Conservation (phyloP, 2,329 filamentous ascomycete genomes). For the Ceratocystis lukuohia region DNA sequence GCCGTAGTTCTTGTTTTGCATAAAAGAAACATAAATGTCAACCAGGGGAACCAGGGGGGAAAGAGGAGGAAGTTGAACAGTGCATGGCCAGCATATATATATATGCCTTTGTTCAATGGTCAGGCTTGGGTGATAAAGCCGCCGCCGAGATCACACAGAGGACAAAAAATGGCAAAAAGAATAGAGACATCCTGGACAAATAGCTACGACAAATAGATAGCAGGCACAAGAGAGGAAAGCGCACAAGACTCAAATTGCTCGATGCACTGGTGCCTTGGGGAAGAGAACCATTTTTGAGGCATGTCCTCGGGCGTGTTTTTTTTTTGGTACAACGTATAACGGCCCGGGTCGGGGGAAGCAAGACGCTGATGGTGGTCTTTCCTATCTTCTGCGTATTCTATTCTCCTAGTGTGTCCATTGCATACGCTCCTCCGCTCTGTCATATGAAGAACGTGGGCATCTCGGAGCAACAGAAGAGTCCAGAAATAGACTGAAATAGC, state of each 20-base stretch:
- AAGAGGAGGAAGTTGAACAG: not conserved
- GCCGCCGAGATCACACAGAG: not conserved
- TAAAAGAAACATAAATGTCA: conserved; percentile 1
- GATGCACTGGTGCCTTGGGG: not conserved
- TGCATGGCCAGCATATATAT: not conserved
- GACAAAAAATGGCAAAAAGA: not conserved
- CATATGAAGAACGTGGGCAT: not conserved
- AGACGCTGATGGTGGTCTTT: not conserved
- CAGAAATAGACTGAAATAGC: not conserved
- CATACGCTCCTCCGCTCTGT: too few relatives aligned
- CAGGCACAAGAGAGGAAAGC: not conserved
- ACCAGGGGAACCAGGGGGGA: not conserved
- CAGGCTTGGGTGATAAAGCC: not conserved
- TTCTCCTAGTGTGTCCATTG: not conserved
- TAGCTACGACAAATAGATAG: not conserved
- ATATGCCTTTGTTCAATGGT: not conserved
- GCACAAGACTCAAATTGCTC: not conserved
- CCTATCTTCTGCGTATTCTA: not conserved
- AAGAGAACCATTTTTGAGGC: not conserved
- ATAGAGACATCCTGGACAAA: not conserved
- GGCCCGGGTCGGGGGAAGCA: not conserved
- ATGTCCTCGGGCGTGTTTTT: not conserved
- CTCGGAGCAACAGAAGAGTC: not conserved
- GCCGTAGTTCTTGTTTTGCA: not conserved
- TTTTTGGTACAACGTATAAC: not conserved